Evolutionary conservation across 441 rosid species (phyloP), one percentile per base, ranked within the genome.

Genomic region (Theobroma grandiflorum): DNA sequence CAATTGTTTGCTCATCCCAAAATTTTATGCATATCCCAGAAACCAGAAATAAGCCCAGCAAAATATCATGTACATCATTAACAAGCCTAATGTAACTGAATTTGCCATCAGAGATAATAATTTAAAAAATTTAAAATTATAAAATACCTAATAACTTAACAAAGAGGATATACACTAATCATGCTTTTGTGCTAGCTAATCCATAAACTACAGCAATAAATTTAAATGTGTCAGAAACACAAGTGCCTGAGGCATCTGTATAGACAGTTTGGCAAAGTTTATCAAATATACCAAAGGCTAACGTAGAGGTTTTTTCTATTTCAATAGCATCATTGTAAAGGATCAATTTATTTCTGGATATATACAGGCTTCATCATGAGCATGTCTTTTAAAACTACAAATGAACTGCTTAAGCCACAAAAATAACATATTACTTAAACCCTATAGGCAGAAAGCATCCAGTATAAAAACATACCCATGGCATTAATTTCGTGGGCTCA

Each of bases 401-500:
- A 61, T 26, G 40, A 75, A 70, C 42, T 8, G 55, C 40, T 47
- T 69, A 69, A 26, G n/a, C 45, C 47, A 65, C 14, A 65, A 65
- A 8, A n/a, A 20, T 8, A 8, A 38, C 5, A 8, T 53, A 18
- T 20, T 37, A 72, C 40, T 64, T 61, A 55, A 72, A 40, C 22
- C 57, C 49, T 22, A 72, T 62, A 68, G 45, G 49, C 38, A 55
- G 42, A 35, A 62, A 65, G 20, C 40, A 57, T 4, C 16, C 35
- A 42, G 22, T 33, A 38, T 33, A 43, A 64, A 53, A 22, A 82
- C 37, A 61, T 87, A 92, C 96, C 94, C 96, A 92, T 2, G 96
- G 96, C 62, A 88, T 83, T 85, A 92, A 86, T 81, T 92, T 92
- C n/a, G 91, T 84, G 70, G 93, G 90, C 71, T 92, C 96, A 4